Evolutionary conservation across 345 rosid species (phyloP).

Genomic region (Hypericum androsaemum): DNA sequence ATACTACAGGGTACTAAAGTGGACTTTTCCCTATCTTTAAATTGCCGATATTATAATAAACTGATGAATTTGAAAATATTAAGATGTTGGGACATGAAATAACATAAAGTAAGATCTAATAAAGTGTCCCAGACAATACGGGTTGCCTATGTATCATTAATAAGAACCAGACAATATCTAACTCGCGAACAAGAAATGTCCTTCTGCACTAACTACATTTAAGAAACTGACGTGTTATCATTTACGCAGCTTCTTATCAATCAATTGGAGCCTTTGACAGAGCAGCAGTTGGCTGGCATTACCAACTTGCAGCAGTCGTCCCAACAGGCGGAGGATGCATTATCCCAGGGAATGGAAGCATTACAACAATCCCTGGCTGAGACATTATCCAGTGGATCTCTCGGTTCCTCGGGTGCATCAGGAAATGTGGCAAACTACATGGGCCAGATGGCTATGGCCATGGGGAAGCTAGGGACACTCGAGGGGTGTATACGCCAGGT

Average conservation of each 20-base stretch:
- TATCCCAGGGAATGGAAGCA: constrained; percentile 99
- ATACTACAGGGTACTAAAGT: too few species aligned
- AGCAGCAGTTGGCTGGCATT: constrained; percentile 72
- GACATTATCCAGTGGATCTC: constrained; percentile 79
- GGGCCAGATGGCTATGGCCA: constrained; percentile 99
- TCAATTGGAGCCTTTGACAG: constrained; percentile 94
- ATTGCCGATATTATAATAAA: too few species aligned
- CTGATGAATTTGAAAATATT: too few species aligned
- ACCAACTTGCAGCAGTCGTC: constrained; percentile 90
- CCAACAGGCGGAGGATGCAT: constrained; percentile 97
- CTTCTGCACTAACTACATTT: background rate
- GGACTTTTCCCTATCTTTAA: too few species aligned
- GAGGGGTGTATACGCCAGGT: constrained; percentile 98
- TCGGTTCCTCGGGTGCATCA: constrained; percentile 74
- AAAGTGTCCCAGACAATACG: too few species aligned
- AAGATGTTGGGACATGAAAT: too few species aligned
- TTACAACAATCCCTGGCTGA: constrained; percentile 91
- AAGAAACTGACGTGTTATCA: constrained; percentile 4
- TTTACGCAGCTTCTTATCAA: constrained; percentile 65
- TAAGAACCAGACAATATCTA: too few species aligned
- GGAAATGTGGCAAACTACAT: constrained; percentile 88
- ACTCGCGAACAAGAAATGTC: too few species aligned
- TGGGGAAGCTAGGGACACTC: constrained; percentile 97
- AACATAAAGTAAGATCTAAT: too few species aligned
- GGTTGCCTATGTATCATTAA: too few species aligned